Conservation (phyloP, 768 basidiomycete genomes). For the Daedaleopsis sinensis region DNA sequence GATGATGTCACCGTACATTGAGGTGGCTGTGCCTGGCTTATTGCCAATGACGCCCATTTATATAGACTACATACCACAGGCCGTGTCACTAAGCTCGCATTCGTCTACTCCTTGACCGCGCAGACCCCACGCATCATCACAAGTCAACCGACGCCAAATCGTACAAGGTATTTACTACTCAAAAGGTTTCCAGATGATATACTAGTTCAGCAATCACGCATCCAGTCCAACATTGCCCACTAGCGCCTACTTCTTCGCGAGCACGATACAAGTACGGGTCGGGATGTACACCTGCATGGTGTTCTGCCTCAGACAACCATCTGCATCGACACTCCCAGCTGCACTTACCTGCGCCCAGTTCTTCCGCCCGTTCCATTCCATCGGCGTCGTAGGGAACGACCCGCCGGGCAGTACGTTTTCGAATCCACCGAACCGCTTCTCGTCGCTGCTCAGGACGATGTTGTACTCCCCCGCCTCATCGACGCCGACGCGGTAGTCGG, state of each 20-base stretch:
- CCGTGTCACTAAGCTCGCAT: too few species aligned
- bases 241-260: constrained; percentile 44
- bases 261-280: constrained; percentile 64
- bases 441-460: constrained; percentile 82
- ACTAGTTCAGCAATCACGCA: too few species aligned
- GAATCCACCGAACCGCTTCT: constrained; percentile 88
- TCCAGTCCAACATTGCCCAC: too few species aligned
- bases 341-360: constrained; percentile 81
- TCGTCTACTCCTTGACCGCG: too few species aligned
- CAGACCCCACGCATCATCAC: too few species aligned
- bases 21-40: too few species aligned
- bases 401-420: constrained; percentile 69
- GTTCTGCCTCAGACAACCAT: neutral
- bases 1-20: too few species aligned
- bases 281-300: constrained; percentile 68
- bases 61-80: too few species aligned
- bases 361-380: constrained; percentile 92
- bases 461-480: constrained; percentile 84
- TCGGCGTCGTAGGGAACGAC: constrained; percentile 76
- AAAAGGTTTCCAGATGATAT: too few species aligned
- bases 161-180: too few species aligned
- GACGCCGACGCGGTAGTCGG: constrained; percentile 92
- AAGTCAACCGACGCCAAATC: too few species aligned
- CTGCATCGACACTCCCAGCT: neutral
- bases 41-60: too few species aligned